Evolutionary conservation across 2,329 filamentous ascomycete species (phyloP).

Genomic region (Lasiodiplodia sp.): DNA sequence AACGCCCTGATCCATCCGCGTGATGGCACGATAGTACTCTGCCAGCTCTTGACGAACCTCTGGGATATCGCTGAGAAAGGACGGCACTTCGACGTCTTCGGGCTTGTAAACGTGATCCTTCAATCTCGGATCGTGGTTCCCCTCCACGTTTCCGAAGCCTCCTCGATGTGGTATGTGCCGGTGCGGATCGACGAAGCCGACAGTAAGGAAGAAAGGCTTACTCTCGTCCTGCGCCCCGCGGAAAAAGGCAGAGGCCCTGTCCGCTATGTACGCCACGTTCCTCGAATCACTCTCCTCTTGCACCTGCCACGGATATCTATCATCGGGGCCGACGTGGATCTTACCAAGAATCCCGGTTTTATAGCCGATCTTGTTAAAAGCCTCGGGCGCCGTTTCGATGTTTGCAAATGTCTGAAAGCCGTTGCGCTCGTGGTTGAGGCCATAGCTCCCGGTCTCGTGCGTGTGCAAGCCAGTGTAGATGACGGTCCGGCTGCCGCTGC

Average conservation of each 20-base stretch:
- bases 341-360: slow-evolving; percentile 58
- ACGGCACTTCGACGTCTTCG: slow-evolving; percentile 50
- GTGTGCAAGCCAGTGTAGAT: slow-evolving; percentile 60
- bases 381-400: slow-evolving; percentile 43
- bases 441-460: slow-evolving; percentile 58
- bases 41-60: slow-evolving; percentile 53
- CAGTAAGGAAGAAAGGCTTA: slow-evolving; percentile 54
- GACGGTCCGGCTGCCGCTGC: slow-evolving; percentile 55
- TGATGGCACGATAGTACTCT: slow-evolving; percentile 51
- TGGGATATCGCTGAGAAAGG: slow-evolving; percentile 51
- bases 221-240: slow-evolving; percentile 40
- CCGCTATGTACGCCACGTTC: slow-evolving; percentile 53
- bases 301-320: slow-evolving; percentile 53
- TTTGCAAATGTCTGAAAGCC: slow-evolving; percentile 57
- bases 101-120: slow-evolving; percentile 36
- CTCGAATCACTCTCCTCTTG: slow-evolving; percentile 52
- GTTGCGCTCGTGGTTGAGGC: slow-evolving; percentile 47
- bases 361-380: slow-evolving; percentile 52
- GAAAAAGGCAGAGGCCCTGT: slow-evolving; percentile 50
- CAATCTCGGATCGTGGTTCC: slow-evolving; percentile 35
- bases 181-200: slow-evolving; percentile 58
- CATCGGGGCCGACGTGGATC: slow-evolving; percentile 55
- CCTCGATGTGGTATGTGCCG: slow-evolving; percentile 47
- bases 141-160: slow-evolving; percentile 55
- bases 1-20: slow-evolving; percentile 52